Base-by-base conservation (phyloP, 2,329 filamentous ascomycete genomes). In the Chrysoporthe cubensis region DNA sequence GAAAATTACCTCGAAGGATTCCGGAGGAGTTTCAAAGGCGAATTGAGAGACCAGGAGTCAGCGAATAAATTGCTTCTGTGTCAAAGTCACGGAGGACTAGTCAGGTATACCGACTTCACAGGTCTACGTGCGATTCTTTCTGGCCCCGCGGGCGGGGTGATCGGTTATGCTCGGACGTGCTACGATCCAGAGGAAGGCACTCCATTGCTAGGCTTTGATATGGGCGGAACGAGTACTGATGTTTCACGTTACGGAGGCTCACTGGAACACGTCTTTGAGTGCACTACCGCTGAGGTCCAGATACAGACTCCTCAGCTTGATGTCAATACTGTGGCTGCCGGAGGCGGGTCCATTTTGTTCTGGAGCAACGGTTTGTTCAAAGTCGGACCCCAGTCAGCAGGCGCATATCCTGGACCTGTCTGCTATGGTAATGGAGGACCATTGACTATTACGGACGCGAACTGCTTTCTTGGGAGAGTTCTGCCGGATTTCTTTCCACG, bases 251-350 rank as follows among this genome's bases (percentile, higher is more conserved):
- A 95, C 73, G 92, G 91, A 9, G 88, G 91, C 64, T 94, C 94
- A 16, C 85, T 92, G 66, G 94, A 97, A 74, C 94, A 97, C 74
- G 93, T 97, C 0, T 97, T 97, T 72, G 94, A 97, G 79, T 97
- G 94, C 0, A 97, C 93, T 0, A 97, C 93, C 0, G 94, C 94
- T 0, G 94, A 94, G n/a, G 92, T 97, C 0, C 95, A 94, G 0
- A 96, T 97, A 37, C 94, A 97, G 74, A 94, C 92, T 0, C 94
- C 94, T 0, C 94, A 97, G 75, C 85, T 97, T 0, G 94, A 97
- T 75, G 97, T 97, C 80, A 97, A 97, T 78, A 97, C 94, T 0
- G 94, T 97, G 1, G 94, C 94, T 6, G 94, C 94, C 3, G 94
- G 94, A 59, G 94, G 94, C 71, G 93, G 93, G 7, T 95, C 91